phyloP scores from a whole-genome alignment of 192 early-diverging fungal species.

The Lunasporangiospora selenospora region DNA sequence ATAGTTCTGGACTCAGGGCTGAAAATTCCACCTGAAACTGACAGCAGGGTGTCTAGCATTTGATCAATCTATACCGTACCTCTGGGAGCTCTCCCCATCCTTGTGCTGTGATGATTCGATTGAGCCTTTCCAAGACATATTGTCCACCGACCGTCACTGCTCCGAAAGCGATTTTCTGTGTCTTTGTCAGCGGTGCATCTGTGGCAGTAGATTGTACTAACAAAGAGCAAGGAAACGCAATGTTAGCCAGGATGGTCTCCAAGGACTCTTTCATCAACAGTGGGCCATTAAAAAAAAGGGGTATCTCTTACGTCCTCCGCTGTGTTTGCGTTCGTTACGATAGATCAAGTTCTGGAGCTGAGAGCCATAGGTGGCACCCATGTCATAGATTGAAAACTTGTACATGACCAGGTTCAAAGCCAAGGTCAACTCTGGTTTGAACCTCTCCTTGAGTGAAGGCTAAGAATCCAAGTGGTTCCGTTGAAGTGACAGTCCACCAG shows the following conservation, averaged over 20 bases:
- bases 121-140: slow-evolving; percentile 71
- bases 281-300: not conserved
- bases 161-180: slow-evolving; percentile 68
- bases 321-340: slow-evolving; percentile 68
- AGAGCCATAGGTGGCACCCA: slow-evolving; percentile 81
- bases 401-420: slow-evolving; percentile 73
- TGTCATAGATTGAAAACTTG: slow-evolving; percentile 75
- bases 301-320: slow-evolving; percentile 58
- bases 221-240: not conserved
- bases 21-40: no score
- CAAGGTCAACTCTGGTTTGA: slow-evolving; percentile 76
- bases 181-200: slow-evolving; percentile 62
- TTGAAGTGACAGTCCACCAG: no score
- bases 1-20: no score
- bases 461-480: no score
- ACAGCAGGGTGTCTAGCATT: no score
- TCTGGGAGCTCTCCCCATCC: slow-evolving; percentile 79
- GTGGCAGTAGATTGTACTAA: slow-evolving; percentile 64
- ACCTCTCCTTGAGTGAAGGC: slow-evolving; percentile 64
- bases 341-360: slow-evolving; percentile 87
- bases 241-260: no score
- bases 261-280: no score
- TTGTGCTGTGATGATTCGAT: slow-evolving; percentile 62
- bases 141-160: slow-evolving; percentile 72
- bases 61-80: slow-evolving; percentile 20